Percentiles rank a stretch among this genome's conserved stretches.
Conservation (phyloP, 164 flowering plant genomes). For the Platanus orientalis region DNA sequence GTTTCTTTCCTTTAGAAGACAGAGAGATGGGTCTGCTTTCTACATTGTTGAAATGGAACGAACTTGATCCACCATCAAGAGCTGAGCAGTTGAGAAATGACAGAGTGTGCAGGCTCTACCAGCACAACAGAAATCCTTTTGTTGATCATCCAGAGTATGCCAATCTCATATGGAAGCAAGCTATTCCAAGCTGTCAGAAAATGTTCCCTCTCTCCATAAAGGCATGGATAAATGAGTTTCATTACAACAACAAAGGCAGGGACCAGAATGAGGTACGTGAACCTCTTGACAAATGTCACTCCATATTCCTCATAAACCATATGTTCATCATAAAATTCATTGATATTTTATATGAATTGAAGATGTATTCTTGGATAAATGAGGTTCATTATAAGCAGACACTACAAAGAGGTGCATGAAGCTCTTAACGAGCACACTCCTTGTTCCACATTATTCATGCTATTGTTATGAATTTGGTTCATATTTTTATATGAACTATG, state of each 20-base stretch:
- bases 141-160: conserved; percentile 57
- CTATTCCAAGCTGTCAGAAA: conserved; percentile 3
- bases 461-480: too few relatives aligned
- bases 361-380: neutral
- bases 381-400: too few relatives aligned
- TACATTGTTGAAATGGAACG: conserved; percentile 43
- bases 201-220: conserved; percentile 7
- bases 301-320: neutral
- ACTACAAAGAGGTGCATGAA: too few relatives aligned
- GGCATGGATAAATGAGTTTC: conserved; percentile 28
- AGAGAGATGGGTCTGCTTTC: conserved; percentile 53
- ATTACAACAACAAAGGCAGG: conserved; percentile 22
- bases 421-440: too few relatives aligned
- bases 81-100: conserved; percentile 46
- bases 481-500: too few relatives aligned
- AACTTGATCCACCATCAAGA: conserved; percentile 51
- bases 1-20: conserved; percentile 19
- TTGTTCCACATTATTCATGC: too few relatives aligned
- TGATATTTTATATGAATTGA: neutral
- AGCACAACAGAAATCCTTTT: conserved; percentile 57
- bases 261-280: conserved; percentile 26
- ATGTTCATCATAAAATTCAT: neutral
- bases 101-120: conserved; percentile 43
- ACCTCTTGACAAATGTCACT: neutral
- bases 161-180: conserved; percentile 37